Evolutionary conservation across 2,329 filamentous ascomycete genomes (phyloP), one percentile per base, ranked within the genome.

Genomic region (Colletotrichum musae): DNA sequence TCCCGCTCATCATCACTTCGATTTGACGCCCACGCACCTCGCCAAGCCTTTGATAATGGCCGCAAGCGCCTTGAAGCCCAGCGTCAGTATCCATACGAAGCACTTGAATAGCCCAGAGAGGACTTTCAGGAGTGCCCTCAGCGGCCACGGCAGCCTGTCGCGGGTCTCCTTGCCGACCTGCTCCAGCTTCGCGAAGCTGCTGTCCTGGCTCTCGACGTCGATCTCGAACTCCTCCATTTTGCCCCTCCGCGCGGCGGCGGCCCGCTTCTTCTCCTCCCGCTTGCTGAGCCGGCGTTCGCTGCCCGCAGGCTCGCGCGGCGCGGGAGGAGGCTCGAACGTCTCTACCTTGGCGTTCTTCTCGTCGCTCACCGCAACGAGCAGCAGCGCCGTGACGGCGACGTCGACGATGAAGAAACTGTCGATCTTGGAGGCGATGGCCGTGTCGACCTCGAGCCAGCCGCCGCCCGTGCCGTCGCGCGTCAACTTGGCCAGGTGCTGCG

Each of bases 361-460:
- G 75, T 91, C 89, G 7, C 81, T 76, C 58, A 86, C 82, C 1
- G 89, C 88, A 6, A 91, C 88, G 4, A 92, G 81, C 73, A 91
- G 77, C 16, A 91, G 80, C 0, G 89, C 88, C 2, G 87, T 82
- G 16, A 91, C 87, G 5, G 86, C 89, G 1, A 91, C 88, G 74
- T 92, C 89, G 15, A 89, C 82, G 48, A 91, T 80, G 76, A 89
- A 92, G 75, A 88, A 90, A 41, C 85, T 83, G 51, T 90, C 88
- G 60, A 91, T 85, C 76, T 87, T 86, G 58, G 85, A 81, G 1
- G 89, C 89, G 48, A 91, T 84, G 15, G 82, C 82, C 1, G 89
- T 91, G 78, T 90, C 89, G 7, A 92, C 76, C 79, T 92, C 89
- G 51, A 92, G 77, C 80, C 83, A 89, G 16, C 89, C 89, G 6